Conservation (phyloP, 2,329 filamentous ascomycete genomes). For the Dactylellina cionopaga region DNA sequence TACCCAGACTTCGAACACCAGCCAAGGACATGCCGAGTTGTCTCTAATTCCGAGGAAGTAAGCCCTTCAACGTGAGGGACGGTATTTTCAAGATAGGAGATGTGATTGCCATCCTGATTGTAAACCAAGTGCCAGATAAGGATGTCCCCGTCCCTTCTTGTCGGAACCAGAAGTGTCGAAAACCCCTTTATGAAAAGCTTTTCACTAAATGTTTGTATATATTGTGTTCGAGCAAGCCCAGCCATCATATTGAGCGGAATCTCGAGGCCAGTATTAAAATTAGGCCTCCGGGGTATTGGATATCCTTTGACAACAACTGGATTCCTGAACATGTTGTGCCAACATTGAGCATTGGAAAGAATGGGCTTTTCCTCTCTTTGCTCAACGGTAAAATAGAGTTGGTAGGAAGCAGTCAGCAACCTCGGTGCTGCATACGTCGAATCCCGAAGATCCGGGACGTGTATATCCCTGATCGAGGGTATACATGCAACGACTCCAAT, state of each 20-base stretch:
- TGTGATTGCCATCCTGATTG: conserved; percentile 9
- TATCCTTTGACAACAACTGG: conserved; percentile 47
- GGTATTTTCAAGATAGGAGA: conserved; percentile 23
- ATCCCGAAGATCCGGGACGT: background rate
- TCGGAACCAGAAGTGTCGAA: conserved; percentile 49
- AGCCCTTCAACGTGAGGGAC: conserved; percentile 8
- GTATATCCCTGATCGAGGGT: conserved; percentile 22
- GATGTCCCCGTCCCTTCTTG: conserved; percentile 11
- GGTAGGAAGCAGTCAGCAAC: conserved; percentile 29
- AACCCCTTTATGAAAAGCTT: conserved; percentile 55
- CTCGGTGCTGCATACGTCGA: background rate
- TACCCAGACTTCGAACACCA: conserved; percentile 47
- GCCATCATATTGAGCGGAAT: conserved; percentile 56
- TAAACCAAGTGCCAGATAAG: conserved; percentile 55
- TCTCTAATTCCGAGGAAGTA: conserved; percentile 4
- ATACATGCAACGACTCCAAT: conserved; percentile 48
- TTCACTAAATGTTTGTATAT: conserved; percentile 33
- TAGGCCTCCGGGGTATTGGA: conserved; percentile 36
- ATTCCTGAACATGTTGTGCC: conserved; percentile 46
- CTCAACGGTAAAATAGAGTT: conserved; percentile 32
- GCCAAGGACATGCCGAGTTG: conserved; percentile 34
- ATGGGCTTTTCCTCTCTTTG: background rate
- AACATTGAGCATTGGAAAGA: conserved; percentile 24
- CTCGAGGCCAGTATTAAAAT: conserved; percentile 50
- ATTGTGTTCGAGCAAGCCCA: conserved; percentile 36